Percentiles rank a stretch among this genome's conserved stretches.
Evolutionary conservation across 2,329 filamentous ascomycete genomes (phyloP).

Genomic region (Phaeophleospora eucalypticola): DNA sequence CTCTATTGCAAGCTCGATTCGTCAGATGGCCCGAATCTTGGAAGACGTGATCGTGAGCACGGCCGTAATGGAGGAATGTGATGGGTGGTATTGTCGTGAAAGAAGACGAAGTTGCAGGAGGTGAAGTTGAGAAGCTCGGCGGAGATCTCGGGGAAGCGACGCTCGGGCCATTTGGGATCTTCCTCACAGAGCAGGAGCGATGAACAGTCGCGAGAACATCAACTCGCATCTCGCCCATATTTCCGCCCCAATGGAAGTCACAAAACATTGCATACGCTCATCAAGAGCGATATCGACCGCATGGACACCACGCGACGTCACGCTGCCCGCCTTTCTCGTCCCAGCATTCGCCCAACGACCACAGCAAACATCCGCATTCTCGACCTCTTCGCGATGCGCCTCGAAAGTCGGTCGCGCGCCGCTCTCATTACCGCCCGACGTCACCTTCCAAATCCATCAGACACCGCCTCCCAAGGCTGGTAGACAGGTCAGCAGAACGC

Average conservation of each 20-base stretch:
- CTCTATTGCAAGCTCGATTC: too few species aligned
- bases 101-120: too few species aligned
- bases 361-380: slow-evolving; percentile 56
- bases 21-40: too few species aligned
- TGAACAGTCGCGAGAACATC: too few species aligned
- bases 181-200: too few species aligned
- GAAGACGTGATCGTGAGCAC: too few species aligned
- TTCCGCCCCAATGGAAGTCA: slow-evolving; percentile 17
- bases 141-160: too few species aligned
- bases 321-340: slow-evolving; percentile 65
- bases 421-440: slow-evolving; percentile 76
- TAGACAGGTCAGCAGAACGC: slow-evolving; percentile 56
- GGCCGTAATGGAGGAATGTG: too few species aligned
- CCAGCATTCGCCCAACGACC: slow-evolving; percentile 58
- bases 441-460: slow-evolving; percentile 66
- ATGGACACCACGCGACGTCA: slow-evolving; percentile 13
- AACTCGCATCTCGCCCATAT: too few species aligned
- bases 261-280: slow-evolving; percentile 23
- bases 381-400: slow-evolving; percentile 59
- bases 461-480: slow-evolving; percentile 54
- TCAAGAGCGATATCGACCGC: slow-evolving; percentile 19
- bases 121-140: too few species aligned
- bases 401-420: slow-evolving; percentile 85
- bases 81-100: too few species aligned
- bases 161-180: too few species aligned